Evolutionary conservation across 1,284 basidiomycete genomes (phyloP).

Genomic region (Entoloma clypeatum): DNA sequence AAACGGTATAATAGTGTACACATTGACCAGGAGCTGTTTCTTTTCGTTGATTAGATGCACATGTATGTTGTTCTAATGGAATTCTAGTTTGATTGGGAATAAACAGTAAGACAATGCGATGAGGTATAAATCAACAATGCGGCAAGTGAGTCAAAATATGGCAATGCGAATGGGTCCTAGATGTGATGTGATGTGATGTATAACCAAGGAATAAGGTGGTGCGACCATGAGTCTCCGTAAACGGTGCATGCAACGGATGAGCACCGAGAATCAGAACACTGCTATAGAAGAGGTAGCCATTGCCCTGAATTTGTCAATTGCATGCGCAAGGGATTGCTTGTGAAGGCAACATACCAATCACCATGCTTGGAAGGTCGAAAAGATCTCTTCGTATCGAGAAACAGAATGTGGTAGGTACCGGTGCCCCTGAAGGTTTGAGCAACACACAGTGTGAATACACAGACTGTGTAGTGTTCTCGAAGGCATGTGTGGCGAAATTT

Average conservation of each 20-base stretch:
- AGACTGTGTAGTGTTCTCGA: conserved; percentile 94
- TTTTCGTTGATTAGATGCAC: too few species aligned
- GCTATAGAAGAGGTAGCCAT: conserved; percentile 71
- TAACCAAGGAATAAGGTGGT: too few species aligned
- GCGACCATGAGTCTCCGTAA: conserved; percentile 13
- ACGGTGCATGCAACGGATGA: conserved; percentile 24
- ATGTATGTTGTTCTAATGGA: too few species aligned
- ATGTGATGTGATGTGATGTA: too few species aligned
- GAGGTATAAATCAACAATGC: too few species aligned
- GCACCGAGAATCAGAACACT: conserved; percentile 15
- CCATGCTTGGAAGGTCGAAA: conserved; percentile 82
- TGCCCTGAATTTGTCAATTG: conserved; percentile 47
- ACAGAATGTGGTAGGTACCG: conserved; percentile 86
- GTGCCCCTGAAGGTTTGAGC: conserved; percentile 77
- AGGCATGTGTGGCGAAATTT: conserved; percentile 90
- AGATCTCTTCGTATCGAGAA: conserved; percentile 91
- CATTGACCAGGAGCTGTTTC: not conserved
- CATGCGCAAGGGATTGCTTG: conserved; percentile 6
- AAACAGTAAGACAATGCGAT: too few species aligned
- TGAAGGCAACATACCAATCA: conserved; percentile 57
- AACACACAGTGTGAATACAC: conserved; percentile 90
- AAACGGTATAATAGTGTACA: conserved; percentile 26
- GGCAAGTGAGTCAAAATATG: too few species aligned
- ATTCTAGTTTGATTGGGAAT: too few species aligned
- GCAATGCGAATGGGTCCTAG: too few species aligned